phyloP scores from a whole-genome alignment of 192 early-diverging fungal genomes.

The Podila horticola region DNA sequence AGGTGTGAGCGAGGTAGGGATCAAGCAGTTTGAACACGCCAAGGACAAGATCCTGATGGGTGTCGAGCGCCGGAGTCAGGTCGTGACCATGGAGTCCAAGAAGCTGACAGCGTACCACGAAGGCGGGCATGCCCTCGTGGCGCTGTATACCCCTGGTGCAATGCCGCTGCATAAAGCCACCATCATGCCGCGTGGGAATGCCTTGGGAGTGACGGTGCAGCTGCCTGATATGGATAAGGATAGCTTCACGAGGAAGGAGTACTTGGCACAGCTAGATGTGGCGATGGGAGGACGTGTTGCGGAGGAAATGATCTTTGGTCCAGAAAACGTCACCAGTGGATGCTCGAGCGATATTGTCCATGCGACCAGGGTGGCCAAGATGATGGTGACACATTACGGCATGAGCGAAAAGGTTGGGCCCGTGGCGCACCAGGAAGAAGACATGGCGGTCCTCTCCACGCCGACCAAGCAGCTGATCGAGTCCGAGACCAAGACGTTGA shows the following conservation, averaged over 20 bases:
- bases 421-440: constrained; percentile 80
- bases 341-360: constrained; percentile 91
- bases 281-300: constrained; percentile 99
- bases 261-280: constrained; percentile 91
- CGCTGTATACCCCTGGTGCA: constrained; percentile 94
- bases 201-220: constrained; percentile 90
- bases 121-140: constrained; percentile 96
- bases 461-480: constrained; percentile 88
- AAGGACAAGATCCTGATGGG: constrained; percentile 99
- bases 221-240: constrained; percentile 93
- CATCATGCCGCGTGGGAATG: constrained; percentile 94
- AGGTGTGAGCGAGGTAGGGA: constrained; percentile 73
- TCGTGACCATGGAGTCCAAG: constrained; percentile 90
- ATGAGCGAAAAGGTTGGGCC: constrained; percentile 97
- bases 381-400: constrained; percentile 92
- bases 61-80: constrained; percentile 90
- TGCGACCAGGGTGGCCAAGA: constrained; percentile 88
- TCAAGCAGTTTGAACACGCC: constrained; percentile 93
- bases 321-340: constrained; percentile 94
- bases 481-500: constrained; percentile 80
- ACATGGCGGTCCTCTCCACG: constrained; percentile 74
- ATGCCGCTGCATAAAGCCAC: constrained; percentile 98
- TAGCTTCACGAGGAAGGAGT: constrained; percentile 82
- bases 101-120: constrained; percentile 97
- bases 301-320: constrained; percentile 96